Base-by-base conservation (phyloP, 495 filamentous ascomycete genomes). In the Lepraria neglecta region DNA sequence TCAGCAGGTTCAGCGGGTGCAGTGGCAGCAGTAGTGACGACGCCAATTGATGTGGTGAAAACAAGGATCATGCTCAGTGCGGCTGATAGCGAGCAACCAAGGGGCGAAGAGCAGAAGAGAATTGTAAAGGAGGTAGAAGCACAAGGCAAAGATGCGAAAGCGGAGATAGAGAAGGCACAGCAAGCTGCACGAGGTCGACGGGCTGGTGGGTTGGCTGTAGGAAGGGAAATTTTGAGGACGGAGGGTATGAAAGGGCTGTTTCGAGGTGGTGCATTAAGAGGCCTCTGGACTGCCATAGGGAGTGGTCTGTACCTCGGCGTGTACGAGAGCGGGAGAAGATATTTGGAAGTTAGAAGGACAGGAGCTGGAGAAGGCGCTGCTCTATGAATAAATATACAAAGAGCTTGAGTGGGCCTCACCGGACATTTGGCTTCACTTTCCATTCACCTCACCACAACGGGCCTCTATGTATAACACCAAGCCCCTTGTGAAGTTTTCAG, bases 1-100 rank as follows among this genome's bases (percentile, higher is more conserved):
- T 82, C 85, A 63, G 91, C 90, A 0, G 87, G 82, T 9, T 60
- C 78, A 10, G 85, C 89, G 4, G 91, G 90, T 0, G 77, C 80
- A 10, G 70, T 91, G 14, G 82, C 90, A 5, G 85, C 89, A 6
- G 74, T 84, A 4, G 69, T 90, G 3, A 94, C 90, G 6, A 92
- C 89, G 33, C 90, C 90, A 0, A 81, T 90, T 56, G 90, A 94
- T 71, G 88, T 92, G 17, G 82, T 92, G 2, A 94, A 94, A 76
- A 94, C 90, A 58, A 73, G 87, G 56, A 82, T 94, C 62, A 94
- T 82, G 87, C 77, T 85, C 28, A 69, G 76, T 43, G 82, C 80
- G 21, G 76, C 67, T 52, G 59, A 71, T 45, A 63, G 58, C 65
- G 56, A 28, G 44, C 46, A 60, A 56, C 35, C 60, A 66, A 24